These are phyloP conservation scores for Trichopus zeylanicus DNA, from an alignment of 116 monocot species.

Conservation along the genomic window DNA sequence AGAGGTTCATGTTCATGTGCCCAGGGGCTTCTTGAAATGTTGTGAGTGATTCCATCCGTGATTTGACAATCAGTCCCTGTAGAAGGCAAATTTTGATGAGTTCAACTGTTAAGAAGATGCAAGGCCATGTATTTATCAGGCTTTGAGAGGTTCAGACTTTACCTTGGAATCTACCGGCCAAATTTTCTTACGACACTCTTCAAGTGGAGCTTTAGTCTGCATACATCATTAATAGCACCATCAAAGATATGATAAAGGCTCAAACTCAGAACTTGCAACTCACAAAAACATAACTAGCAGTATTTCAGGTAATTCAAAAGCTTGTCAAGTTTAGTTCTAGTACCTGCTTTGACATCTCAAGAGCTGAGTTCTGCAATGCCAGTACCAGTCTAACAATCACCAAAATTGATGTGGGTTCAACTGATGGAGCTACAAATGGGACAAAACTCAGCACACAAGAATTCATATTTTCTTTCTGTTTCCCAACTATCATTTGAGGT, in stretches of 20 bases:
- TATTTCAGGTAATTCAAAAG: neutral
- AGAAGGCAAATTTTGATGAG: neutral
- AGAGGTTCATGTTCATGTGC: conserved; percentile 93
- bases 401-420: too few species aligned
- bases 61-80: conserved; percentile 82
- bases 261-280: neutral
- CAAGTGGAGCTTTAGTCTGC: conserved; percentile 64
- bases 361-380: conserved; percentile 87
- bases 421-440: neutral
- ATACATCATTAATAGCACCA: neutral
- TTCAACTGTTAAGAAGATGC: neutral
- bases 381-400: conserved; percentile 78
- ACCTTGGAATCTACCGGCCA: conserved; percentile 98
- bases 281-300: neutral
- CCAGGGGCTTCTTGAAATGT: conserved; percentile 86
- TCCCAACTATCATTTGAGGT: too few species aligned
- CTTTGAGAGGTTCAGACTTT: neutral
- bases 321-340: neutral
- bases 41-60: conserved; percentile 80
- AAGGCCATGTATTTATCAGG: neutral
- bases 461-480: too few species aligned
- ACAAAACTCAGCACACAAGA: too few species aligned
- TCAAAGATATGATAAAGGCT: neutral
- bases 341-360: conserved; percentile 88
- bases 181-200: conserved; percentile 90